Conservation (phyloP, 495 filamentous ascomycete genomes). For the Aspergillus biplanus region DNA sequence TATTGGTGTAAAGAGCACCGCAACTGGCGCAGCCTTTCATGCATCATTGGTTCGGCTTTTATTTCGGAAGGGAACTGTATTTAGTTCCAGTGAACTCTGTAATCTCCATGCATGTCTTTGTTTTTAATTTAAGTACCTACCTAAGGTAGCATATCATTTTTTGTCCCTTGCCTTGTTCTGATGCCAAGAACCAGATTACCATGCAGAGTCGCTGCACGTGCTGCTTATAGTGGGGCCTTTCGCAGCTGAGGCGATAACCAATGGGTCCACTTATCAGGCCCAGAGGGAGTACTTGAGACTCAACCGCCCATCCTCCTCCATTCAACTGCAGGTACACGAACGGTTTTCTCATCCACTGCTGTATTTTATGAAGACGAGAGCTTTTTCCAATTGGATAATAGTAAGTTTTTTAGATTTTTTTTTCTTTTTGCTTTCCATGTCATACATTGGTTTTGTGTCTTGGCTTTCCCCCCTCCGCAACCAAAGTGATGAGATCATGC, state of each 20-base stretch:
- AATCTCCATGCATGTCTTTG: too few relatives aligned
- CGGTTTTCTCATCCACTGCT: background rate
- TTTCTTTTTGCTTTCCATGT: background rate
- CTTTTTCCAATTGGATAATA: background rate
- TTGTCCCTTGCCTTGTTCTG: background rate
- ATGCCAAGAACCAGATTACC: background rate
- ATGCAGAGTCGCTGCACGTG: conserved; percentile 1
- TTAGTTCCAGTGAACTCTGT: background rate
- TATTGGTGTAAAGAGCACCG: too few relatives aligned
- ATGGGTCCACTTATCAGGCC: background rate
- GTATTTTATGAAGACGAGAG: background rate
- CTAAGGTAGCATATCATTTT: background rate
- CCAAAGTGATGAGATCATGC: background rate
- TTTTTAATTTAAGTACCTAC: background rate
- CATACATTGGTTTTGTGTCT: background rate
- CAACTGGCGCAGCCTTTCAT: too few relatives aligned
- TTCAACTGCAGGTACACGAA: background rate
- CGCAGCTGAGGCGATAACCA: background rate
- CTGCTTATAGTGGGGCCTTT: conserved; percentile 1
- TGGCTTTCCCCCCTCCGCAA: background rate
- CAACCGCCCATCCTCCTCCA: background rate
- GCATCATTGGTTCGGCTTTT: too few relatives aligned
- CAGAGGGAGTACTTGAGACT: conserved; percentile 1
- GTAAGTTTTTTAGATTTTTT: background rate
- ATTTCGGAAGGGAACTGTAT: background rate